Base-by-base conservation (phyloP, 148 eudicot genomes). In the Hydrangea macrophylla region DNA sequence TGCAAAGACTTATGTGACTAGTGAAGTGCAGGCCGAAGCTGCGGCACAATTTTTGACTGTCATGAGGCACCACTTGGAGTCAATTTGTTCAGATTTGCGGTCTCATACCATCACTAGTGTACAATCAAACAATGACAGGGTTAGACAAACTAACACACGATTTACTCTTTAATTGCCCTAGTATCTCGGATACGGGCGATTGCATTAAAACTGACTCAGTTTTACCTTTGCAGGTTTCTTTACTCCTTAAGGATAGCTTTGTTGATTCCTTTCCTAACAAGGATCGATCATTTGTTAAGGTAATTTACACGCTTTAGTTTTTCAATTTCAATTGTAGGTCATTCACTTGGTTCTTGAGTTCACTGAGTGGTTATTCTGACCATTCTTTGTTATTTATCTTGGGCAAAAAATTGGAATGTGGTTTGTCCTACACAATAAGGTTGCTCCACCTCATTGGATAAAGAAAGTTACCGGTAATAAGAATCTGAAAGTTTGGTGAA, bases 221-320 rank as follows among this genome's bases (percentile, higher is more conserved):
- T 64, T 35, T 60, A 35, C 72, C 50, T 60, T 59, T 75, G 60
- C 83, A 94, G 98, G 98, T 94, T 72, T 88, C 97, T 18, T 72
- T 94, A 75, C 96, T 94, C 48, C 80, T 90, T 39, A 94, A 88
- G 82, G 98, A 94, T 68, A 94, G 92, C 76, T 94, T 83, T 75
- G 73, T 94, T 68, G 97, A 88, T 82, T 94, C 98, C 70, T 94
- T 94, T 62, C 79, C 92, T 50, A 65, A 73, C 48, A 86, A 63
- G 75, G 97, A 90, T 69, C 89, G 79, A 33, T 76, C 86, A 27
- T 94, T 94, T 71, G 67, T 94, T 33, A 85, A 87, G 98, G 98
- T 92, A 74, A 25, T 53, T 55, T 22, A 24, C 30, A 22, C 18
- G 10, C 1, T 73, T 22, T 2, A 31, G 33, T 26, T 6, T 44